Base-by-base conservation (phyloP, 1,284 basidiomycete species). In the Marasmius fiardii region DNA sequence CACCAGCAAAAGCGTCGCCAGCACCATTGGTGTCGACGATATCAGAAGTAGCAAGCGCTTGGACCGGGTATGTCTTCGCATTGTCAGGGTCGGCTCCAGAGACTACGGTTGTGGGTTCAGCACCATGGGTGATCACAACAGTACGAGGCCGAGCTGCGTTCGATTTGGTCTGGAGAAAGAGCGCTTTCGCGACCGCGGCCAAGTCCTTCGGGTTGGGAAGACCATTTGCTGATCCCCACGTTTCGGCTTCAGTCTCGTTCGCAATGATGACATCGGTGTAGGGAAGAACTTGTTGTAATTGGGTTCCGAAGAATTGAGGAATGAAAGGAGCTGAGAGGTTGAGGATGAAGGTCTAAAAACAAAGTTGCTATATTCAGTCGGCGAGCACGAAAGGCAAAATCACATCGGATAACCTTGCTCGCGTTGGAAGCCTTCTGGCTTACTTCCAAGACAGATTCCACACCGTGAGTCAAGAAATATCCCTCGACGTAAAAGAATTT, bases 241-340 rank as follows among this genome's bases (percentile, higher is more conserved):
- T 83, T 61, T 87, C 91, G 4, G 95, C 96, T 74, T 99, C 97
- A 53, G 88, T 77, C 78, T 99, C 97, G 77, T 98, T 99, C 31
- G 93, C 92, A 71, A 98, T 92, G 69, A 97, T 65, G 67, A 95
- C 77, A 72, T 98, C 95, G 60, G 83, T 83, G 77, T 90, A 88
- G 24, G 89, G 88, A 51, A 97, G 71, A 64, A 97, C 74, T 68
- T 90, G 77, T 64, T 92, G 81, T 39, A 98, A 78, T 66, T 95
- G 89, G 3, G 79, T 73, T 62, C 85, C 85, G 80, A 98, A 98
- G 84, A 98, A 97, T 73, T 96, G 90, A 55, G 92, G 80, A 71
- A 99, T 97, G 81, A 98, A 99, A 35, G 97, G 97, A 1, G 97
- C 97, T 14, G 94, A 97, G 64, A 99, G 83, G 82, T 99, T 99